Evolutionary conservation across 352 stramenopile genomes (phyloP).

Genomic region (Phytophthora citrophthora): DNA sequence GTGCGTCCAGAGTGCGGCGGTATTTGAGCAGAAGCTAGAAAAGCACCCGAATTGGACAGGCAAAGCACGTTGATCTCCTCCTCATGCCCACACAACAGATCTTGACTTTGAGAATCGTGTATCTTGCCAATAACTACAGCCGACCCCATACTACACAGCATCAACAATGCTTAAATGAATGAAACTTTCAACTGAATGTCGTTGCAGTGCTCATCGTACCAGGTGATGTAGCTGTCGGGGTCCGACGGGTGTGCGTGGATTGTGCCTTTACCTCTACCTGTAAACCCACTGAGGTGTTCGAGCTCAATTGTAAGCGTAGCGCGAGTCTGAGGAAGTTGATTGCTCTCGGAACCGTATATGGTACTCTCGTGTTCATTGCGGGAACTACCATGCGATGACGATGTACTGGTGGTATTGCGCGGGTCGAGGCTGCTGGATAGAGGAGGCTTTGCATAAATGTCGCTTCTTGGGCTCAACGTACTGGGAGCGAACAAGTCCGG

Average conservation of each 20-base stretch:
- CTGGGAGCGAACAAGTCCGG: conserved; percentile 65
- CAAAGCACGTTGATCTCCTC: conserved; percentile 62
- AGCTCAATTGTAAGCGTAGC: conserved; percentile 50
- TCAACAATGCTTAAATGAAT: neutral
- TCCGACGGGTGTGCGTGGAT: conserved; percentile 61
- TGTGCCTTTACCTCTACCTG: conserved; percentile 58
- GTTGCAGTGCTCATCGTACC: conserved; percentile 21
- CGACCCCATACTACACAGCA: conserved; percentile 51
- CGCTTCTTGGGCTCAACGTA: conserved; percentile 8
- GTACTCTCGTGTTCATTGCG: conserved; percentile 16
- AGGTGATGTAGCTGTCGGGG: conserved; percentile 60
- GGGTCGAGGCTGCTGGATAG: conserved; percentile 3
- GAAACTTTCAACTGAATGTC: neutral
- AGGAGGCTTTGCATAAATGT: conserved; percentile 16
- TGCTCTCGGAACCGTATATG: conserved; percentile 20
- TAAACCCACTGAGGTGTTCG: conserved; percentile 72
- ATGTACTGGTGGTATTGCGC: conserved; percentile 5
- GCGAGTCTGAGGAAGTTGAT: conserved; percentile 19
- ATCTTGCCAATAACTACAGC: conserved; percentile 61
- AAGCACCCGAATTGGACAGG: conserved; percentile 41
- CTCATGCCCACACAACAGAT: conserved; percentile 59
- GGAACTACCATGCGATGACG: conserved; percentile 8
- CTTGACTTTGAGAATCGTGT: conserved; percentile 56
- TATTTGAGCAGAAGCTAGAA: conserved; percentile 60
- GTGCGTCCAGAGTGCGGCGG: conserved; percentile 39